These are phyloP conservation scores for Solanum paucissectum DNA, from an alignment of 257 asterid genomes.

Conservation along the genomic window DNA sequence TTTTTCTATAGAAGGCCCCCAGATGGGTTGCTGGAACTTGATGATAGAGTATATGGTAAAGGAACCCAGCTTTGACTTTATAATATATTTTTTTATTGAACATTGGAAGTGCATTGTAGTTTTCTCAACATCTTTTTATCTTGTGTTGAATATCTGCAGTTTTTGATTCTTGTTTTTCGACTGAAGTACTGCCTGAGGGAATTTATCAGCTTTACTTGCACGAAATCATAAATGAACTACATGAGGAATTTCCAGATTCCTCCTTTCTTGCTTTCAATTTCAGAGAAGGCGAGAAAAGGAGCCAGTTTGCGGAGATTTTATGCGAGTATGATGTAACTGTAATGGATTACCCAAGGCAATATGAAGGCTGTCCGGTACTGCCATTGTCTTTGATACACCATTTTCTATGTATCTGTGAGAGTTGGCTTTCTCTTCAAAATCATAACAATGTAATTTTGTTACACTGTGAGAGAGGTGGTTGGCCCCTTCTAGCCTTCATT, in stretches of 20 bases:
- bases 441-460: constrained; percentile 77
- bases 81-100: neutral
- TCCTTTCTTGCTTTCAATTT: constrained; percentile 90
- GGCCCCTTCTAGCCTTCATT: constrained; percentile 80
- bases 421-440: constrained; percentile 76
- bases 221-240: constrained; percentile 74
- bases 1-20: constrained; percentile 95
- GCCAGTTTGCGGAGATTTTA: constrained; percentile 80
- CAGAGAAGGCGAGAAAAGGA: constrained; percentile 89
- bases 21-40: constrained; percentile 87
- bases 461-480: constrained; percentile 96
- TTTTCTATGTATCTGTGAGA: constrained; percentile 85
- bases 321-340: constrained; percentile 83
- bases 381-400: constrained; percentile 85
- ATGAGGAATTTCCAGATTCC: constrained; percentile 81
- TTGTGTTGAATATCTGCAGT: constrained; percentile 41
- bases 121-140: constrained; percentile 6
- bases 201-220: constrained; percentile 88
- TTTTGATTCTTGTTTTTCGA: constrained; percentile 94
- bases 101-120: neutral
- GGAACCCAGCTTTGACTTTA: neutral
- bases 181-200: constrained; percentile 88
- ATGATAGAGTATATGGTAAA: constrained; percentile 89
- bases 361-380: constrained; percentile 92
- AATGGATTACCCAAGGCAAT: constrained; percentile 95